Conservation (phyloP, 2,329 filamentous ascomycete genomes). For the Trichoderma brevicompactum region DNA sequence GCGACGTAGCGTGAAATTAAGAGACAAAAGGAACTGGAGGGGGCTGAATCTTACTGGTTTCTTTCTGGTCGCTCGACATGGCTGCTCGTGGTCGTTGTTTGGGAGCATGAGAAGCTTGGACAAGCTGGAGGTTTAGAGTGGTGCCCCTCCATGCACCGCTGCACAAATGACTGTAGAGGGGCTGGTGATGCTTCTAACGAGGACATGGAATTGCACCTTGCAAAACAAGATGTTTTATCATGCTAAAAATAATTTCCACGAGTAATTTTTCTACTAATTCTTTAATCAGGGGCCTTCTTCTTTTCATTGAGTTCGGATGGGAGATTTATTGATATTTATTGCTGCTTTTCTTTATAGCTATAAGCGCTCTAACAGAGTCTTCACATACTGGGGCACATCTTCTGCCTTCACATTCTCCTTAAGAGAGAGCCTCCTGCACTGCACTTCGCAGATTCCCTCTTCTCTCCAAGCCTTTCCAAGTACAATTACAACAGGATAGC, state of each 20-base stretch:
- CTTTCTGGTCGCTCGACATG: constrained; percentile 44
- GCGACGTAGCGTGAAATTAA: background rate
- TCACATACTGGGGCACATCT: constrained; percentile 50
- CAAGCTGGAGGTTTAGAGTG: constrained; percentile 21
- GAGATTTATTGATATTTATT: background rate
- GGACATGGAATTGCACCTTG: constrained; percentile 20
- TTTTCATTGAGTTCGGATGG: background rate
- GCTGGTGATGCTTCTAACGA: constrained; percentile 41
- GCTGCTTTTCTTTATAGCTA: constrained; percentile 39
- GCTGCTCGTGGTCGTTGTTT: constrained; percentile 30
- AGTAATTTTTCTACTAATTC: background rate
- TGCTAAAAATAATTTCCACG: background rate
- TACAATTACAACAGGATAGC: constrained; percentile 83
- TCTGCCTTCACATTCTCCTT: constrained; percentile 62
- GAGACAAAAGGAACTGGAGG: no score
- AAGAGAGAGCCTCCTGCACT: constrained; percentile 70
- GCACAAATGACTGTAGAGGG: constrained; percentile 41
- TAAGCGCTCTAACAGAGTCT: constrained; percentile 52
- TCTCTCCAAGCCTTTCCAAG: constrained; percentile 72
- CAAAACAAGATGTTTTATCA: background rate
- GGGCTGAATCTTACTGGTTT: constrained; percentile 37
- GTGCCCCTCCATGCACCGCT: constrained; percentile 38
- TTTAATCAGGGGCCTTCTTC: background rate
- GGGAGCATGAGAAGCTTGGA: constrained; percentile 4
- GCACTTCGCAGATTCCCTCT: constrained; percentile 69